Conservation (phyloP, 129 eudicot species). For the Flaveria bidentis region DNA sequence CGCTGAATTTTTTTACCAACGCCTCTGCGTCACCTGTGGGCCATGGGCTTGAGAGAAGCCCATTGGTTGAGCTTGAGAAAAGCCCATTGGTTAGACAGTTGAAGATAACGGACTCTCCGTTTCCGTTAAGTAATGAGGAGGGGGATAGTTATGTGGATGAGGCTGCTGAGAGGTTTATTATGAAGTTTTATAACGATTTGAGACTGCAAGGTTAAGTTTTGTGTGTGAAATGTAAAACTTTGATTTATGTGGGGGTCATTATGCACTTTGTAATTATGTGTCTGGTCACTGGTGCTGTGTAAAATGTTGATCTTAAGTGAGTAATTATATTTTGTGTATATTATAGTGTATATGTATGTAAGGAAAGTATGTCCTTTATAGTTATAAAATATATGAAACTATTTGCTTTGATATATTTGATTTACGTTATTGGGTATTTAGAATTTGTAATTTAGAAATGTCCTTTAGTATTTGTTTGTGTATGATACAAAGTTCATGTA, state of each 20-base stretch:
- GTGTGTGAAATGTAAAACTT: slow-evolving; percentile 18
- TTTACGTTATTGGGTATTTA: no score
- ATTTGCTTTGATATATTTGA: no score
- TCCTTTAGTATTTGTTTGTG: no score
- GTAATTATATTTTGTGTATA: background rate
- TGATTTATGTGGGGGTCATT: slow-evolving; percentile 5
- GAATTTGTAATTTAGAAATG: no score
- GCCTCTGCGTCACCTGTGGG: slow-evolving; percentile 49
- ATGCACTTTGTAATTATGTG: slow-evolving; percentile 18
- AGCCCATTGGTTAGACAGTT: slow-evolving; percentile 65
- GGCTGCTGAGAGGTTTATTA: slow-evolving; percentile 64
- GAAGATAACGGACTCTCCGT: slow-evolving; percentile 78
- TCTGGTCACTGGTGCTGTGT: slow-evolving; percentile 18
- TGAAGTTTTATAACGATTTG: slow-evolving; percentile 55
- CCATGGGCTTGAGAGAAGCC: slow-evolving; percentile 53
- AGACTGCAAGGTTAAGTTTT: slow-evolving; percentile 37
- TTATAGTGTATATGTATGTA: no score
- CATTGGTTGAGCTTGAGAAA: slow-evolving; percentile 55
- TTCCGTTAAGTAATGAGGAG: slow-evolving; percentile 40
- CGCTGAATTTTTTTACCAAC: slow-evolving; percentile 50
- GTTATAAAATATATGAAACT: no score
- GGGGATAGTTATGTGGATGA: slow-evolving; percentile 56
- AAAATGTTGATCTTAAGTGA: background rate
- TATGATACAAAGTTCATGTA: no score
- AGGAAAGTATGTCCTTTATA: no score